Evolutionary conservation across 768 basidiomycete species (phyloP), one percentile per base, ranked within the genome.

Genomic region (Strobilomyces confusus): DNA sequence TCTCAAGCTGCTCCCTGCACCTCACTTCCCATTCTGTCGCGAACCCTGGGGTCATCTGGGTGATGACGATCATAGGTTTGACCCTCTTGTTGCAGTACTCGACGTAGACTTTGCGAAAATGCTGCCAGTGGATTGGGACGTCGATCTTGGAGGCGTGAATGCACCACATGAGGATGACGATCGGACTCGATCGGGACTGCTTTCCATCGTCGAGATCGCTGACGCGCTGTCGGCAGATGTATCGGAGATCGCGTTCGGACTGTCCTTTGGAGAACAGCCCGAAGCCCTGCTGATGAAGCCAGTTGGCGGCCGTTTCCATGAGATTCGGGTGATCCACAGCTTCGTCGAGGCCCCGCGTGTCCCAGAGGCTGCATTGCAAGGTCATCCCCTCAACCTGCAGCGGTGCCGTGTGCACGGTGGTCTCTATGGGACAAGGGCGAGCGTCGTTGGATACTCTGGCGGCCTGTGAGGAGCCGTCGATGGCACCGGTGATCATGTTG

Each of bases 111-210:
- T 57, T 63, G 60, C 60, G 58, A 57, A 66, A 66, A 26, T 65
- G 63, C 13, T 52, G 52, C 64, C 64, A 66, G 41, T 67, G 63
- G 30, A 54, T 55, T 11, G 60, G 56, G 40, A 65, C 55, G 19
- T 60, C 63, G 44, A 67, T 67, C 55, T 66, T 67, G 6, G 60
- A 65, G 37, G 64, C 64, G n/a, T 60, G 60, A 19, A 66, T 67
- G n/a, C 64, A 65, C 64, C 64, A 67, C 49, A 67, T 54, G 8
- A 67, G 58, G 49, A 64, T 25, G 46, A 63, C 38, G 48, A 20
- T 43, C 41, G 60, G 23, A 42, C 49, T 17, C 14, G 58, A 30
- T 41, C 7, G 43, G 12, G 51, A 26, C 32, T 48, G 33, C 19
- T 58, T 56, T 46, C 53, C 51, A 15, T 55, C 59, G 5, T 43